phyloP scores from a whole-genome alignment of 805 yeast genomes.

The Jamesozyma piceae region DNA sequence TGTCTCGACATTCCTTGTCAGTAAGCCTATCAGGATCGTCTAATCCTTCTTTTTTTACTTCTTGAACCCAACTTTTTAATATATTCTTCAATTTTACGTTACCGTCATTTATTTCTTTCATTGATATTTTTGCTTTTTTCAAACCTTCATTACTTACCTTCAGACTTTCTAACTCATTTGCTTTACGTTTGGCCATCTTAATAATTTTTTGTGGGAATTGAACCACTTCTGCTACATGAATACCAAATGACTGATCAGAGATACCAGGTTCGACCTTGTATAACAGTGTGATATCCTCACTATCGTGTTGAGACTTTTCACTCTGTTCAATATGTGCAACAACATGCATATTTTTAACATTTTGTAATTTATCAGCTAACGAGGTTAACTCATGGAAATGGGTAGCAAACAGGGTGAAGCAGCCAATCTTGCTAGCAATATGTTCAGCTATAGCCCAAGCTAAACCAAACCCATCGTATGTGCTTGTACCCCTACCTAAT shows the following conservation, averaged over 20 bases:
- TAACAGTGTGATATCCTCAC: slow-evolving; percentile 70
- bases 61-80: slow-evolving; percentile 45
- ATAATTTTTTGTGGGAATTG: slow-evolving; percentile 86
- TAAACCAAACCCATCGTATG: slow-evolving; percentile 95
- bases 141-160: slow-evolving; percentile 34
- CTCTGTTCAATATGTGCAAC: slow-evolving; percentile 74
- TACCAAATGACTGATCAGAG: slow-evolving; percentile 92
- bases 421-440: slow-evolving; percentile 56
- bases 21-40: slow-evolving; percentile 20
- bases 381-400: slow-evolving; percentile 95
- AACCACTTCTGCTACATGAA: slow-evolving; percentile 93
- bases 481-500: slow-evolving; percentile 69
- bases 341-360: slow-evolving; percentile 80
- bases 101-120: slow-evolving; percentile 43
- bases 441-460: slow-evolving; percentile 95
- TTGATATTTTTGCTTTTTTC: slow-evolving; percentile 42
- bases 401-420: slow-evolving; percentile 89
- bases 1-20: slow-evolving; percentile 29
- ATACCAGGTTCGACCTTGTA: slow-evolving; percentile 96
- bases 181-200: slow-evolving; percentile 91
- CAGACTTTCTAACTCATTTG: slow-evolving; percentile 70
- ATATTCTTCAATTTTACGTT: slow-evolving; percentile 39
- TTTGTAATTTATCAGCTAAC: slow-evolving; percentile 49
- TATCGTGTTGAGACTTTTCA: slow-evolving; percentile 21
- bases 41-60: slow-evolving; percentile 30